Conservation (phyloP, 1,284 basidiomycete species). For the Macrocybe sp. region DNA sequence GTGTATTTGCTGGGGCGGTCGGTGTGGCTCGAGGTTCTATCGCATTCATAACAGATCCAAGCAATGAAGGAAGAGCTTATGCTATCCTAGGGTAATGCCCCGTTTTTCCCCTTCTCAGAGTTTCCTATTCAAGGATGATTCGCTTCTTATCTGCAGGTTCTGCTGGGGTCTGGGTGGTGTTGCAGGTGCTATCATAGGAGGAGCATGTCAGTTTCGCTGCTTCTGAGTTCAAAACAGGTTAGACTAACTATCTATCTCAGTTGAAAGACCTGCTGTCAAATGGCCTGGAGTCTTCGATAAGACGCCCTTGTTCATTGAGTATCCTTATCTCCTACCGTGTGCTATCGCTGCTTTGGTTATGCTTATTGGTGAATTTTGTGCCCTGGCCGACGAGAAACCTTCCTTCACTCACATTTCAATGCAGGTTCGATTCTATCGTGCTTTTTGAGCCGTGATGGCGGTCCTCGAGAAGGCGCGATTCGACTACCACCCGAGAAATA, state of each 20-base stretch:
- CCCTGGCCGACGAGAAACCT: background rate
- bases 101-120: conserved; percentile 2
- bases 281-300: conserved; percentile 74
- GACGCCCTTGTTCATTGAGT: conserved; percentile 66
- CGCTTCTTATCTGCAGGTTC: conserved; percentile 43
- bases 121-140: background rate
- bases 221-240: conserved; percentile 1
- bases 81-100: conserved; percentile 76
- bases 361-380: conserved; percentile 48
- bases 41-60: conserved; percentile 82
- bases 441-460: conserved; percentile 89
- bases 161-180: conserved; percentile 97
- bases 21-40: conserved; percentile 91
- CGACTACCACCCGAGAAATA: conserved; percentile 74
- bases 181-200: conserved; percentile 82
- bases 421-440: conserved; percentile 80
- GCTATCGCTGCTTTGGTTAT: conserved; percentile 73
- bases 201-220: conserved; percentile 56
- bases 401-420: conserved; percentile 5
- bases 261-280: conserved; percentile 82
- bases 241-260: conserved; percentile 30
- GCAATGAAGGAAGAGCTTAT: conserved; percentile 92
- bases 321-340: conserved; percentile 93
- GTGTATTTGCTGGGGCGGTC: conserved; percentile 92
- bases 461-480: conserved; percentile 81